These are phyloP conservation scores for Myxozyma melibiosi DNA, from an alignment of 805 yeast genomes.

Conservation along the genomic window DNA sequence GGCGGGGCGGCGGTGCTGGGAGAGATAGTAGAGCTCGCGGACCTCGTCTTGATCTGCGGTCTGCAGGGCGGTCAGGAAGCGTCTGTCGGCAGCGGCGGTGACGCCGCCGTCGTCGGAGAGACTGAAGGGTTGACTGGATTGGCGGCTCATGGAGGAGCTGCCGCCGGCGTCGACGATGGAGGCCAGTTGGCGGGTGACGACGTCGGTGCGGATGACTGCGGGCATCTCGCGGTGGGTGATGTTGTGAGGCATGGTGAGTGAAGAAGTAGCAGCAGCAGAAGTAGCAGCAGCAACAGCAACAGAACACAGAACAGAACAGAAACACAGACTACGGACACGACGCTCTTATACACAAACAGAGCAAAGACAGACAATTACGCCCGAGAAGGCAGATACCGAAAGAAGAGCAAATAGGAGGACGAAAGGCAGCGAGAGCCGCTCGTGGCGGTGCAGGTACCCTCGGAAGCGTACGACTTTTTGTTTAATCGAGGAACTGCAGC, in stretches of 20 bases:
- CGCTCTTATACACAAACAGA: neutral
- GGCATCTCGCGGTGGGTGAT: slow-evolving; percentile 9
- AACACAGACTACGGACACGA: neutral
- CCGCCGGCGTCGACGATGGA: neutral
- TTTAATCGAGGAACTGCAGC: too few relatives aligned
- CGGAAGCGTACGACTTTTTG: too few relatives aligned
- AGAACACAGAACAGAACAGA: neutral
- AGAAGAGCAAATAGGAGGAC: too few relatives aligned
- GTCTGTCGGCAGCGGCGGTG: neutral
- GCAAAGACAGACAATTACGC: too few relatives aligned
- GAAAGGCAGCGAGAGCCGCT: too few relatives aligned
- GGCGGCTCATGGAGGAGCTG: neutral
- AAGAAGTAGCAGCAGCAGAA: neutral
- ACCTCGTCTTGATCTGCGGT: too few relatives aligned
- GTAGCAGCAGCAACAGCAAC: neutral
- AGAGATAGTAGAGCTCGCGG: neutral
- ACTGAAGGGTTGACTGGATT: neutral
- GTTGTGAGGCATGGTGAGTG: neutral
- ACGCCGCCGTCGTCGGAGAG: neutral
- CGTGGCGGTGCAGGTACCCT: too few relatives aligned
- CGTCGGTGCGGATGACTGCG: slow-evolving; percentile 3
- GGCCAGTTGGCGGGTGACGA: slow-evolving; percentile 8
- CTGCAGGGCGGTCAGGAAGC: too few relatives aligned
- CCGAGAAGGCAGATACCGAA: too few relatives aligned
- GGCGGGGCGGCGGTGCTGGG: neutral